Percentiles rank a stretch among this genome's conserved stretches.
Evolutionary conservation across 805 yeast species (phyloP).

Genomic region (Osmozyma mogii): DNA sequence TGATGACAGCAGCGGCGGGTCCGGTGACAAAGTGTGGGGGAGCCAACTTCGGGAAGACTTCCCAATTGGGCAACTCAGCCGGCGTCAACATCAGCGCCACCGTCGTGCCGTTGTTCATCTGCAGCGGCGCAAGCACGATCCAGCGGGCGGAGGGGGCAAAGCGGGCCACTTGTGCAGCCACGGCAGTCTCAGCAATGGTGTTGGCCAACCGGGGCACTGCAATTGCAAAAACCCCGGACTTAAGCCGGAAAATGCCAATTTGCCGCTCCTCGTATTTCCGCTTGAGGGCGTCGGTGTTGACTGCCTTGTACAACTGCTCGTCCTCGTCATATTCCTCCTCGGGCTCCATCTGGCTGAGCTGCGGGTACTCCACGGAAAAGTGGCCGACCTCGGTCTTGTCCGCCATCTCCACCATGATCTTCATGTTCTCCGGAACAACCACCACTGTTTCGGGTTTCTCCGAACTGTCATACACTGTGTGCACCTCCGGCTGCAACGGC

Average conservation of each 20-base stretch:
- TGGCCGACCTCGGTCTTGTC: constrained; percentile 11
- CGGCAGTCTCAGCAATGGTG: neutral
- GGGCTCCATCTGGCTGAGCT: constrained; percentile 4
- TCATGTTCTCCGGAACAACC: constrained; percentile 12
- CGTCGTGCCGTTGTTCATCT: constrained; percentile 22
- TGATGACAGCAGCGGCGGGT: constrained; percentile 38
- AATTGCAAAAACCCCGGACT: constrained; percentile 10
- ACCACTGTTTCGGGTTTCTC: no score
- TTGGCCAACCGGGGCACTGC: neutral
- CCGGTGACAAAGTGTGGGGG: constrained; percentile 65
- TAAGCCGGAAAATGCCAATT: constrained; percentile 17
- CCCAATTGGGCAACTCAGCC: neutral
- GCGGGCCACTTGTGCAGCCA: neutral
- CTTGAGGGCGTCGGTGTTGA: constrained; percentile 13
- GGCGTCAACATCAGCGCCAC: no score
- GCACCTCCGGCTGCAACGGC: no score
- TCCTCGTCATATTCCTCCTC: constrained; percentile 40
- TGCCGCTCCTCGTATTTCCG: constrained; percentile 15
- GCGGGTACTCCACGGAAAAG: constrained; percentile 9
- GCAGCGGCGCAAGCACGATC: constrained; percentile 31
- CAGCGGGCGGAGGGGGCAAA: constrained; percentile 11
- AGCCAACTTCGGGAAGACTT: constrained; percentile 30
- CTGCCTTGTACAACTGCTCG: constrained; percentile 40
- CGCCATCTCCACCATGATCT: constrained; percentile 10
- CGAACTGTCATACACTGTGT: no score